Evolutionary conservation across 768 basidiomycete genomes (phyloP), one percentile per base, ranked within the genome.

Genomic region (Mycena venus): DNA sequence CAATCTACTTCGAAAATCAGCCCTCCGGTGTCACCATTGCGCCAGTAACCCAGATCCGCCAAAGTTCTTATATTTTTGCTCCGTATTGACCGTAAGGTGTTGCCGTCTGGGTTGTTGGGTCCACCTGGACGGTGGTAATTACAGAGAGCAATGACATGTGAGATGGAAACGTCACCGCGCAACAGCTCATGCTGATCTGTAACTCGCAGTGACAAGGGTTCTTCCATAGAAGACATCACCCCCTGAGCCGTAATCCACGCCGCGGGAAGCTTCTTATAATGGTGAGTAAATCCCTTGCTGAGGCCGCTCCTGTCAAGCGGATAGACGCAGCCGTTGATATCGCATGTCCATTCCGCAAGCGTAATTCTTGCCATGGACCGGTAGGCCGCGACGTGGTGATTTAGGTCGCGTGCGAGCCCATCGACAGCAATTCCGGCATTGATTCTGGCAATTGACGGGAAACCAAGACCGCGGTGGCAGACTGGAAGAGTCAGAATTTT

Each of bases 361-460:
- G 78, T 75, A 25, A 78, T 71, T 3, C 49, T 27, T 1, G 75
- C 77, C 75, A 78, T 68, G 5, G 14, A 3, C 0, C 75, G 64
- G 49, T 67, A 78, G 4, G 65, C 55, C 19, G 69, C 14, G 3
- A 78, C 72, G 63, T 78, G 77, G 31, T 78, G 77, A 27, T 78
- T 78, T 0, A 78, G 70, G n/a, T 75, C 69, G 0, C 76, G 51
- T 2, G 25, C 32, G 3, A 78, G 27, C 1, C 76, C 76, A 17
- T 67, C 58, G 21, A 78, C 53, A 3, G 68, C 63, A 14, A 59
- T 51, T 0, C 68, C 44, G 0, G 51, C 66, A n/a, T 78, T 77
- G 0, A 77, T 64, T 2, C 70, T 17, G 2, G 67, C 63, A 2
- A 76, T 36, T 29, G 77, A 75, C 2, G 74, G 74, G 40, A 75